Percentiles rank a stretch among this genome's conserved stretches.
phyloP scores from a whole-genome alignment of 176 grass and related monocot species.

The Puccinellia tenuiflora region DNA sequence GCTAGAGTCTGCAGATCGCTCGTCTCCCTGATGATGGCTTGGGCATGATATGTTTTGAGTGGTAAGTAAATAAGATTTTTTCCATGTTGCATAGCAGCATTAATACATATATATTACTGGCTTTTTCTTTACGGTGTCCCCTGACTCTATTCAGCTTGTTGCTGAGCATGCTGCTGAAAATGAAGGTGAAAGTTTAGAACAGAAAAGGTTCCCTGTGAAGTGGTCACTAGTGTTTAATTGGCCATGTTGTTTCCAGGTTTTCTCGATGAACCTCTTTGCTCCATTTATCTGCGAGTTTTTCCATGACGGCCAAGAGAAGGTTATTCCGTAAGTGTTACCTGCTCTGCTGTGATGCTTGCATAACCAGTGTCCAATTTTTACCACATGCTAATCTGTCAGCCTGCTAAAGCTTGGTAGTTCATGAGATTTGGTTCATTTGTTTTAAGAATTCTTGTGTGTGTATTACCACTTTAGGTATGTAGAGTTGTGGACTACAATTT shows the following conservation, averaged over 20 bases:
- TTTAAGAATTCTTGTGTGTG: neutral
- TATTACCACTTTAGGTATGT: constrained; percentile 48
- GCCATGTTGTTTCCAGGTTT: constrained; percentile 45
- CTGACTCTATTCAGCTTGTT: constrained; percentile 55
- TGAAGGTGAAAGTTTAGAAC: constrained; percentile 52
- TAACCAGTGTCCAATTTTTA: neutral
- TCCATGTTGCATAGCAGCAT: neutral
- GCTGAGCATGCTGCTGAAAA: constrained; percentile 62
- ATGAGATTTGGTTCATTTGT: constrained; percentile 7
- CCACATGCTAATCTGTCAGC: constrained; percentile 1
- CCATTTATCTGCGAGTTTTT: constrained; percentile 90
- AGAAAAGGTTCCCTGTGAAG: neutral
- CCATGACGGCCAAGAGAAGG: constrained; percentile 65
- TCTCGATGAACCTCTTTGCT: constrained; percentile 77
- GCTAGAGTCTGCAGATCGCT: neutral
- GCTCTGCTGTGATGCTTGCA: neutral
- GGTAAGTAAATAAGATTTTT: neutral
- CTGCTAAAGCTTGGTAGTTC: neutral
- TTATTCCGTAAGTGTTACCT: constrained; percentile 41
- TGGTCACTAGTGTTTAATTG: neutral
- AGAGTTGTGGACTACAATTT: constrained; percentile 71
- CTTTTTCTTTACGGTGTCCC: constrained; percentile 86
- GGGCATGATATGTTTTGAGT: neutral
- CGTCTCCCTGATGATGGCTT: neutral
- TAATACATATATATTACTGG: constrained; percentile 90